Base-by-base conservation (phyloP, 2,329 filamentous ascomycete species). In the Paramyrothecium roridum region DNA sequence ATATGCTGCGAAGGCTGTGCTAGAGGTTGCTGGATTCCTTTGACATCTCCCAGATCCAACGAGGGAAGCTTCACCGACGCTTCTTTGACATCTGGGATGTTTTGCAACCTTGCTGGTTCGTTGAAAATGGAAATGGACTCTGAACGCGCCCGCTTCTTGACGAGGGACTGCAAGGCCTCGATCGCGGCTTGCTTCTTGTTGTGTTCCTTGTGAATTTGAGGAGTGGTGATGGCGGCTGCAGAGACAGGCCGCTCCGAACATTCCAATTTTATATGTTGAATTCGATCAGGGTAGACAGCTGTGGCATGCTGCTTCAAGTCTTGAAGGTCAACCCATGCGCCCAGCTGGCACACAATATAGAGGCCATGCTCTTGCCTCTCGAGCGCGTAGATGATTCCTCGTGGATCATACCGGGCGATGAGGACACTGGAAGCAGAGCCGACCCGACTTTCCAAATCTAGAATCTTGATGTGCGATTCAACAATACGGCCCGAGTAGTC, bases 261-360 rank as follows among this genome's bases (percentile, higher is more conserved):
- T 30, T 64, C 60, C 3, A 51, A 53, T 23, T 57, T 63, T 17
- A 55, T 53, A 17, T 62, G 59, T 8, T 57, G 57, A 8, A 74
- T 53, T 12, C 71, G 70, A 12, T 73, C 64, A 22, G 57, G 63
- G 48, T 63, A 70, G 26, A 70, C 51, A 3, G 65, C 68, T 0
- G 80, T 82, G 43, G 84, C 82, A 43, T 76, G 69, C 12, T 70
- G 67, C 22, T 72, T 71, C 26, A 92, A 73, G 8, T 77, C 72
- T 37, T 80, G 76, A 52, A 88, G 66, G 57, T 86, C 81, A 21
- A 89, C 78, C 87, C 88, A 90, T 20, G 75, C 70, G 2, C 84
- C 87, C 47, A 95, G 74, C 63, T 82, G 86, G 69, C 87, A 92
- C 23, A 91, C 67, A 12, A 83, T 82, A 67, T 90, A 93, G 3